Evolutionary conservation across 202 grass and related monocot genomes (phyloP), one percentile per base, ranked within the genome.

Genomic region (Saccharum hybrid): DNA sequence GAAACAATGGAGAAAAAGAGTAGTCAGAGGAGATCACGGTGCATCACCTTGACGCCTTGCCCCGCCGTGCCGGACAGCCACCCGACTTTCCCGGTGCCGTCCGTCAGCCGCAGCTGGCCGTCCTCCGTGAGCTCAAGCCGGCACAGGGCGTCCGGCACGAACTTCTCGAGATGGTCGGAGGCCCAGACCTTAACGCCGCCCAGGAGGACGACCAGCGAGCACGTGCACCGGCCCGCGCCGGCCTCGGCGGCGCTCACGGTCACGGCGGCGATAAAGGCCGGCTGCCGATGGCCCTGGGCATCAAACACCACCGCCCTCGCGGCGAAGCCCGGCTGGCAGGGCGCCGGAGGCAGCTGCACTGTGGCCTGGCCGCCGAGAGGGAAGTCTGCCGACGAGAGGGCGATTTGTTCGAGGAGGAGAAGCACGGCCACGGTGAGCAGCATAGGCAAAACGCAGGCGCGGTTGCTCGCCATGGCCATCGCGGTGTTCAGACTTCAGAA

Each of bases 161-260:
- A 88, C 82, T 82, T 89, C 1, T 65, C 26, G 28, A 69, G 19
- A 49, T 88, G 86, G 37, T 91, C 94, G 8, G 94, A 93, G 52
- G 88, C 84, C 94, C 94, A 97, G 64, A 93, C 90, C 81, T 89
- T 94, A 45, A 90, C 57, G 75, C 91, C 75, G 31, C 87, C 88
- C 31, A 91, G 43, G 23, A 93, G 64, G 64, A 97, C 64, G 16
- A 91, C 84, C 21, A 97, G 23, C 2, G 85, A 87, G 74, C 94
- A 97, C 26, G 77, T 42, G 86, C 78, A 91, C 12, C 68, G 66
- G 18, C 76, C 80, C 0, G 23, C 81, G 1, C 54, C 43, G 34
- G 83, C 86, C 90, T 94, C 72, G 19, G 89, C 76, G 74, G 91
- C 80, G 74, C 76, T 93, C 72, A 97, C 36, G 31, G 88, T n/a